These are phyloP conservation scores for Didymella sp. DNA, from an alignment of 2,329 filamentous ascomycete species.

Conservation along the genomic window DNA sequence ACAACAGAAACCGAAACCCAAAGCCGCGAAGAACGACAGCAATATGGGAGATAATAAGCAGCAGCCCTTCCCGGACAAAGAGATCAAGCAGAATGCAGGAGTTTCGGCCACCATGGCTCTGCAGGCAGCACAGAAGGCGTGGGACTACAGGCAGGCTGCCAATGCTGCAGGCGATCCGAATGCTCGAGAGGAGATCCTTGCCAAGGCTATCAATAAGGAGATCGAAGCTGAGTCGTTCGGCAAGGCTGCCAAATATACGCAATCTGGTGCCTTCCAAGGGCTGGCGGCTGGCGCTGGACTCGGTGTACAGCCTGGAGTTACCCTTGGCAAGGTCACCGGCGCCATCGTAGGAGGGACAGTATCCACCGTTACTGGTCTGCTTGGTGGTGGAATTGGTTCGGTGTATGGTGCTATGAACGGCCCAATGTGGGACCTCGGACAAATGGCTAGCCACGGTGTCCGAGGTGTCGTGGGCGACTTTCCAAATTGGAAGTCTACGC, in stretches of 20 bases:
- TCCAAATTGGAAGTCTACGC: slow-evolving; percentile 45
- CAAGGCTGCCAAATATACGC: slow-evolving; percentile 52
- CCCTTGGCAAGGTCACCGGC: slow-evolving; percentile 46
- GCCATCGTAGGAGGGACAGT: slow-evolving; percentile 46
- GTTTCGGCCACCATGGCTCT: slow-evolving; percentile 49
- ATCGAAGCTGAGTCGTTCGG: slow-evolving; percentile 53
- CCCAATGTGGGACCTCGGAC: slow-evolving; percentile 46
- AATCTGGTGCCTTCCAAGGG: slow-evolving; percentile 50
- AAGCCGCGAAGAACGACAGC: slow-evolving; percentile 7
- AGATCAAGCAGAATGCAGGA: slow-evolving; percentile 50
- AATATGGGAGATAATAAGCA: slow-evolving; percentile 24
- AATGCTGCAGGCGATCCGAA: slow-evolving; percentile 49
- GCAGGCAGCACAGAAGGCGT: slow-evolving; percentile 49
- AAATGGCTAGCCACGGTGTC: slow-evolving; percentile 48
- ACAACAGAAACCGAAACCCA: slow-evolving; percentile 17
- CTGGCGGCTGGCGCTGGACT: slow-evolving; percentile 50
- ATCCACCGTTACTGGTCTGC: slow-evolving; percentile 43
- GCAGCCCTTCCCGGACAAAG: slow-evolving; percentile 41
- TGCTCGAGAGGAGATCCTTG: slow-evolving; percentile 49
- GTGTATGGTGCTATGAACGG: slow-evolving; percentile 48
- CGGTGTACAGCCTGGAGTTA: slow-evolving; percentile 47
- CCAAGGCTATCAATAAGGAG: slow-evolving; percentile 51
- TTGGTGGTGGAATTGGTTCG: slow-evolving; percentile 47
- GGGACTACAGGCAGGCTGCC: slow-evolving; percentile 50
- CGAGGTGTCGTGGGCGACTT: slow-evolving; percentile 44